A percentile compares a stretch with the other conserved stretches of the same genome.
Conservation (phyloP, 768 basidiomycete genomes). For the Russula virescens region DNA sequence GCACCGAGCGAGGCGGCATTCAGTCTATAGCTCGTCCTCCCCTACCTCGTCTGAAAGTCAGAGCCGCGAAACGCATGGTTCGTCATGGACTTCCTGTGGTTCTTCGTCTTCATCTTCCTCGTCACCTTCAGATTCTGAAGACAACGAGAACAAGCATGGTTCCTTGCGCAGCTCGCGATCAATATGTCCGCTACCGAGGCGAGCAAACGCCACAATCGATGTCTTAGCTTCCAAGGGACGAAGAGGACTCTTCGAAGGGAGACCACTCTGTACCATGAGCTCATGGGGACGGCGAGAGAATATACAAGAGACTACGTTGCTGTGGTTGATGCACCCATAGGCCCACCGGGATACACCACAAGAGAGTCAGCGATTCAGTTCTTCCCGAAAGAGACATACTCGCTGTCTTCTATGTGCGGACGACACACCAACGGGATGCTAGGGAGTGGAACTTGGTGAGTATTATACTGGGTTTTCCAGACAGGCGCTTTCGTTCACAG, state of each 20-base stretch:
- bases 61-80: not conserved
- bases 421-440: too few species aligned
- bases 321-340: too few species aligned
- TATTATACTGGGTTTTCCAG: too few species aligned
- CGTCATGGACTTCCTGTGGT: not conserved
- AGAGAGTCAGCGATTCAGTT: too few species aligned
- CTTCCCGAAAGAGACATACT: too few species aligned
- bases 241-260: not conserved
- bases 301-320: too few species aligned
- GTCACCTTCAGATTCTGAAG: constrained; percentile 5
- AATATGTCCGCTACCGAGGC: constrained; percentile 3
- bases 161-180: not conserved
- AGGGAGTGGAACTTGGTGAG: too few species aligned
- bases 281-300: too few species aligned
- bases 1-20: constrained; percentile 11
- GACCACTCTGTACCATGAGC: not conserved
- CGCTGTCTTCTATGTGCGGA: too few species aligned
- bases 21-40: constrained; percentile 21
- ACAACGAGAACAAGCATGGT: not conserved
- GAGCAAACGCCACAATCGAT: constrained; percentile 6
- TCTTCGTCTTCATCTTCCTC: too few species aligned
- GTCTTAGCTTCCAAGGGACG: not conserved
- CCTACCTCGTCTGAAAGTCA: not conserved
- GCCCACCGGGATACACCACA: too few species aligned
- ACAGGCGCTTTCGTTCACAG: too few species aligned